These are phyloP conservation scores for Fusarium sp. DNA, from an alignment of 2,329 filamentous ascomycete genomes.

Conservation along the genomic window DNA sequence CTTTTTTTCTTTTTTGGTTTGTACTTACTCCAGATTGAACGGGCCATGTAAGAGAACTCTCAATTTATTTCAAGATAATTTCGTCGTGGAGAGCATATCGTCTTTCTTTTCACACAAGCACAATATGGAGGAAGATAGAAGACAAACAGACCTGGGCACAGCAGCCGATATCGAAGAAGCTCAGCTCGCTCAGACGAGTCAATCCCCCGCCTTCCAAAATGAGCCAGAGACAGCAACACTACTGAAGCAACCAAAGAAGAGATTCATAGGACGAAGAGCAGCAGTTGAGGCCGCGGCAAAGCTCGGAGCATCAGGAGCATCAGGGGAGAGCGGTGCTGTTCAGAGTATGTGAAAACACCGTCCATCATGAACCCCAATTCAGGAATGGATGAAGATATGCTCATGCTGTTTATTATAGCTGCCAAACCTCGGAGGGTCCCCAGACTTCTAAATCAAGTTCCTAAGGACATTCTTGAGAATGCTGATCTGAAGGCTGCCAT, in stretches of 20 bases:
- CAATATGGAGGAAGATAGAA: constrained; percentile 80
- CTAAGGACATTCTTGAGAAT: constrained; percentile 85
- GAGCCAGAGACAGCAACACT: constrained; percentile 50
- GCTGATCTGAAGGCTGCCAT: constrained; percentile 88
- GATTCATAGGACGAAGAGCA: constrained; percentile 86
- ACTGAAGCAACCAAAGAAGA: constrained; percentile 82
- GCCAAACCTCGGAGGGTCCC: constrained; percentile 77
- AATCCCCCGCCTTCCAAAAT: constrained; percentile 24
- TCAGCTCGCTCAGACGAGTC: constrained; percentile 48
- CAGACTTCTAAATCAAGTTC: constrained; percentile 90
- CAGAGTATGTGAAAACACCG: constrained; percentile 59
- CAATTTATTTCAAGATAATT: neutral
- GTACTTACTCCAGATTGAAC: neutral
- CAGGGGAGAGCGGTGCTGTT: constrained; percentile 47
- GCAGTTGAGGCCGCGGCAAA: constrained; percentile 70
- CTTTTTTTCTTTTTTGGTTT: constrained; percentile 25
- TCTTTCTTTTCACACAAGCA: neutral
- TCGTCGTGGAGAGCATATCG: neutral
- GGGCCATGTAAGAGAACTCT: neutral
- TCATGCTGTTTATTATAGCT: constrained; percentile 57
- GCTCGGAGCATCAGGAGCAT: constrained; percentile 44
- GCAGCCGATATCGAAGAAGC: constrained; percentile 70
- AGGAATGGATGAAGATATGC: constrained; percentile 10
- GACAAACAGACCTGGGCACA: constrained; percentile 74
- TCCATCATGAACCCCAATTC: neutral